Evolutionary conservation across 2,329 filamentous ascomycete species (phyloP).

Genomic region (Fusarium sterilihyphosum): DNA sequence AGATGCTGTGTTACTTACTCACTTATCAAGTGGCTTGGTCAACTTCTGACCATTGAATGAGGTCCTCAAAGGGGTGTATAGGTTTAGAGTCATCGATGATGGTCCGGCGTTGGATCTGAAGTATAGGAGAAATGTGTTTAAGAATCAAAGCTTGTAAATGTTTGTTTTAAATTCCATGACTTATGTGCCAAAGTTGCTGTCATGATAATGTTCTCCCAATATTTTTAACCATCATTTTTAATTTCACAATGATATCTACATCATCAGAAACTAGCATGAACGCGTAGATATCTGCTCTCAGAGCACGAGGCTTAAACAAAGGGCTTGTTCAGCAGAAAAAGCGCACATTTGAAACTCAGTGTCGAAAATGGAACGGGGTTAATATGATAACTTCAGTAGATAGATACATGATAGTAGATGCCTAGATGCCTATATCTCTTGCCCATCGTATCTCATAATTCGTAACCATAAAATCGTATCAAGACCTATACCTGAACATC

Average conservation of each 20-base stretch:
- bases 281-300: background rate
- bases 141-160: conserved; percentile 21
- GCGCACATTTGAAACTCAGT: background rate
- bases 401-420: conserved; percentile 3
- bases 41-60: conserved; percentile 23
- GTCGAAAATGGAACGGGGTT: background rate
- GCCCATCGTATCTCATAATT: conserved; percentile 3
- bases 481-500: background rate
- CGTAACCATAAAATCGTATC: background rate
- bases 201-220: background rate
- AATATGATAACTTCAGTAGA: background rate
- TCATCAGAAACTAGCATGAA: background rate
- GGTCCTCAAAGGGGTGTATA: conserved; percentile 37
- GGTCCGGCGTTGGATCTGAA: conserved; percentile 55
- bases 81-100: conserved; percentile 53
- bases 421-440: background rate
- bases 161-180: conserved; percentile 1
- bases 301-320: background rate
- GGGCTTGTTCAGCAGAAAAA: background rate
- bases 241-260: background rate
- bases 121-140: conserved; percentile 19
- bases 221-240: background rate
- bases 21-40: background rate
- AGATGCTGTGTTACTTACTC: background rate
- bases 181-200: background rate